Conservation (phyloP, 805 yeast species). For the Blastobotrys robertii region DNA sequence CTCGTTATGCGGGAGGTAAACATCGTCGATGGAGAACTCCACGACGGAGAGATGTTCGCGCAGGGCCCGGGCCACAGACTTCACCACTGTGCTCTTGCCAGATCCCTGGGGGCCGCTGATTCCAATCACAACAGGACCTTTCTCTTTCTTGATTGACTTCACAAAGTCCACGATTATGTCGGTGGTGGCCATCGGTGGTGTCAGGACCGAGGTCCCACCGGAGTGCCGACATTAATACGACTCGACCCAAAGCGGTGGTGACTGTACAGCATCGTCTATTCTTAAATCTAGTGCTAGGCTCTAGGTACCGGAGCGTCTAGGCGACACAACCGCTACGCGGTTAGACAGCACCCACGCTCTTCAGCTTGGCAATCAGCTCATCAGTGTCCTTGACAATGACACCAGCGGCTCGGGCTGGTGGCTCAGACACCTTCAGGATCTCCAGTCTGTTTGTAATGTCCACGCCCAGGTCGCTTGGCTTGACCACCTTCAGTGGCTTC, state of each 20-base stretch:
- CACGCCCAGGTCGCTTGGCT: conserved; percentile 59
- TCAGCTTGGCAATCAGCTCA: conserved; percentile 68
- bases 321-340: no score
- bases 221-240: neutral
- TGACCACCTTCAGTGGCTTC: conserved; percentile 71
- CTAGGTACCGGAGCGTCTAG: no score
- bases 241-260: neutral
- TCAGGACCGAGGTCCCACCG: no score
- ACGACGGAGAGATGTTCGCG: conserved; percentile 26
- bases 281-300: neutral
- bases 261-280: neutral
- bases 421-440: conserved; percentile 70
- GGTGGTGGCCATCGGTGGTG: no score
- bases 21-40: conserved; percentile 71
- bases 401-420: conserved; percentile 75
- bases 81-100: conserved; percentile 28
- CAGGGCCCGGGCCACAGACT: conserved; percentile 19
- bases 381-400: conserved; percentile 71
- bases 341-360: conserved; percentile 62
- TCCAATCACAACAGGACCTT: conserved; percentile 20
- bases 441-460: conserved; percentile 56
- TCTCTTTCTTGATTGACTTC: neutral
- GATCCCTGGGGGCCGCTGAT: conserved; percentile 31
- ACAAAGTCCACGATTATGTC: no score
- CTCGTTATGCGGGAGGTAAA: conserved; percentile 58